Percentiles rank a stretch among this genome's conserved stretches.
Evolutionary conservation across 129 eudicot genomes (phyloP).

Genomic region (Ambrosia artemisiifolia): DNA sequence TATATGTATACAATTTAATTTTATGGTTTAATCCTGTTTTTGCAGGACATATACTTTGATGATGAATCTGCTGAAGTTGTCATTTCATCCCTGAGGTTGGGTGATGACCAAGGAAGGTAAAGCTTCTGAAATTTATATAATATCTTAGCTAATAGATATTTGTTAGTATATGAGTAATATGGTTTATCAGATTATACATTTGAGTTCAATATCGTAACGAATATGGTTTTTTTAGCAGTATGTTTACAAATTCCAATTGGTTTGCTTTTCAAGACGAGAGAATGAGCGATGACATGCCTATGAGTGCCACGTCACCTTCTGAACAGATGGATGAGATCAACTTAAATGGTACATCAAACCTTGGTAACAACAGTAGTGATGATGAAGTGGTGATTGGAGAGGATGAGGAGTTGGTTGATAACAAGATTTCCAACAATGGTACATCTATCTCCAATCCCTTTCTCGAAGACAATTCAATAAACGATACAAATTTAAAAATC

Average conservation of each 20-base stretch:
- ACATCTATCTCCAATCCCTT: constrained; percentile 31
- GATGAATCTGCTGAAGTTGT: constrained; percentile 97
- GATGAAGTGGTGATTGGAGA: constrained; percentile 86
- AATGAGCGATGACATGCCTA: constrained; percentile 31
- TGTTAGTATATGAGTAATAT: not conserved
- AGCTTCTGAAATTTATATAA: constrained; percentile 18
- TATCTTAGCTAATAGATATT: not conserved
- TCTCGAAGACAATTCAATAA: constrained; percentile 10
- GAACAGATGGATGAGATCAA: constrained; percentile 62
- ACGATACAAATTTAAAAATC: constrained; percentile 8
- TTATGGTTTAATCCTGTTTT: not conserved
- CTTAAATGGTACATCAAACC: constrained; percentile 47
- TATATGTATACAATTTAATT: not conserved
- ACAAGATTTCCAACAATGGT: constrained; percentile 35
- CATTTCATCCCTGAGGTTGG: constrained; percentile 84
- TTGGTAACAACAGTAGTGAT: constrained; percentile 59
- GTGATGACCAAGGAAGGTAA: constrained; percentile 94
- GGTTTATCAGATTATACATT: not conserved
- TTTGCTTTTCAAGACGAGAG: constrained; percentile 84
- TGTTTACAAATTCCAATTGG: constrained; percentile 97
- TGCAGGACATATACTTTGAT: constrained; percentile 80
- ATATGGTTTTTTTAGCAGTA: constrained; percentile 38
- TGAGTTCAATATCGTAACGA: not conserved
- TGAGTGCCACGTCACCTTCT: constrained; percentile 41
- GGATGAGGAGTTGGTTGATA: constrained; percentile 59